phyloP scores from a whole-genome alignment of 2,329 filamentous ascomycete species.

The Grosmannia huntii region DNA sequence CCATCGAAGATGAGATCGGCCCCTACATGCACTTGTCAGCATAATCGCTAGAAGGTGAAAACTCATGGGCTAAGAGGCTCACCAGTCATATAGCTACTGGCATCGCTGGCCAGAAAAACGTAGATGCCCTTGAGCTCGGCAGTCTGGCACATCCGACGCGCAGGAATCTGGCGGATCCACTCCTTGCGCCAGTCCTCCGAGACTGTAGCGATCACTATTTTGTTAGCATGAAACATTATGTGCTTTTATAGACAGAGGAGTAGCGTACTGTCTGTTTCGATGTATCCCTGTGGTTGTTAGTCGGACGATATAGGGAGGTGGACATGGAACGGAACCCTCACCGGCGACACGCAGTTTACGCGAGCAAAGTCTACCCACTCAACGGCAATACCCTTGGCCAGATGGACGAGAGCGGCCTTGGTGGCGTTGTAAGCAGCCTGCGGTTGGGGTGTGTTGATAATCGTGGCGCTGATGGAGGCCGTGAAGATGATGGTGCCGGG shows the following conservation, averaged over 20 bases:
- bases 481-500: conserved; percentile 24
- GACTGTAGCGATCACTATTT: conserved; percentile 45
- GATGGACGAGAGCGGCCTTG: conserved; percentile 49
- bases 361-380: conserved; percentile 67
- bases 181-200: conserved; percentile 53
- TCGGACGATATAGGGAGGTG: background rate
- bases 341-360: conserved; percentile 57
- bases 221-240: background rate
- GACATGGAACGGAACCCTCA: conserved; percentile 15
- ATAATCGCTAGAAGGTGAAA: background rate
- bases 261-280: conserved; percentile 28
- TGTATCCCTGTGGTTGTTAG: conserved; percentile 16
- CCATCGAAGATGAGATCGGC: background rate
- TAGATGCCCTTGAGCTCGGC: conserved; percentile 48
- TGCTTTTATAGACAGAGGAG: too few relatives aligned
- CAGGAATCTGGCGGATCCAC: conserved; percentile 37
- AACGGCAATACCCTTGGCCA: conserved; percentile 56
- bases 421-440: conserved; percentile 64
- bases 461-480: conserved; percentile 50
- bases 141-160: conserved; percentile 39
- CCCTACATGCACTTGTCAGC: background rate
- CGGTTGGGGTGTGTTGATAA: conserved; percentile 63
- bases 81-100: conserved; percentile 26
- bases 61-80: background rate
- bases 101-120: conserved; percentile 47